phyloP scores from a whole-genome alignment of 768 basidiomycete genomes.

The Guyanaporus albipodus region DNA sequence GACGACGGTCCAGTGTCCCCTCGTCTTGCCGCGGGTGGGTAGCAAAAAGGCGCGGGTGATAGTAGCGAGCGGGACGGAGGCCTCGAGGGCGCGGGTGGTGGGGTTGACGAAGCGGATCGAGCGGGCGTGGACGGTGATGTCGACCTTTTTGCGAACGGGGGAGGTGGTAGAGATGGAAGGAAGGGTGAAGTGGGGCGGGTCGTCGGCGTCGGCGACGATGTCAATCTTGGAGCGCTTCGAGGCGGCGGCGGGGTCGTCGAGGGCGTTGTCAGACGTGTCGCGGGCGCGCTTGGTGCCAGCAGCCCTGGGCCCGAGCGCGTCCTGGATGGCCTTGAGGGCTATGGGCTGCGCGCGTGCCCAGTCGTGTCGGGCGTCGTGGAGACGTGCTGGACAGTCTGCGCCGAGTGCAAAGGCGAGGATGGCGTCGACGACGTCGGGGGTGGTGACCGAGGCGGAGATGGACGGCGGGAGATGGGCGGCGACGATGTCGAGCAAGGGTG shows the following conservation, averaged over 20 bases:
- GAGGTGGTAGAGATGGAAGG: conserved; percentile 66
- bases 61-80: conserved; percentile 44
- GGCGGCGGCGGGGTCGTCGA: conserved; percentile 7
- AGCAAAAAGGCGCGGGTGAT: conserved; percentile 65
- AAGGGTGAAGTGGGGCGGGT: conserved; percentile 52
- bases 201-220: conserved; percentile 25
- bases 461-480: conserved; percentile 16
- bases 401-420: conserved; percentile 31
- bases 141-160: conserved; percentile 72
- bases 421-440: conserved; percentile 16
- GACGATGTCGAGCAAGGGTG: conserved; percentile 27
- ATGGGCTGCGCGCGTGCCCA: conserved; percentile 25
- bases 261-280: conserved; percentile 14
- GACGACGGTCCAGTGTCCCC: conserved; percentile 69
- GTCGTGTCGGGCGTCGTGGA: conserved; percentile 11
- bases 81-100: conserved; percentile 45
- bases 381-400: conserved; percentile 19
- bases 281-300: conserved; percentile 26
- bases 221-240: conserved; percentile 21
- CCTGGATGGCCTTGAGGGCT: conserved; percentile 21
- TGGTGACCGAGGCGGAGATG: conserved; percentile 6
- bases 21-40: conserved; percentile 69
- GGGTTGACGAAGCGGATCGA: conserved; percentile 54
- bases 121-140: conserved; percentile 52
- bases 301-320: conserved; percentile 5